Base-by-base conservation (phyloP, 2,329 filamentous ascomycete species). In the Alternaria incomplexa region DNA sequence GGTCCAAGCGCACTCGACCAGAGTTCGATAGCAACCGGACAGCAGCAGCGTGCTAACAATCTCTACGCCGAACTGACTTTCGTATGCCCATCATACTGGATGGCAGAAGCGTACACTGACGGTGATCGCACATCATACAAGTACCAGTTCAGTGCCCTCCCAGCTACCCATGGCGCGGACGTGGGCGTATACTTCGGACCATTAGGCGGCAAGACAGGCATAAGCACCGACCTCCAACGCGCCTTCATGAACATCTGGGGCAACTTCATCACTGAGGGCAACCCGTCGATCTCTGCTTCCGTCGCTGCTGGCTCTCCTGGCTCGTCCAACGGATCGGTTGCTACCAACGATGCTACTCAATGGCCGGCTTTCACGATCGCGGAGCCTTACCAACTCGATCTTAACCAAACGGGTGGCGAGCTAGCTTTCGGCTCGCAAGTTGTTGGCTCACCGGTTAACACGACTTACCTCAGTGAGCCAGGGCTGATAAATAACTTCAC, bases 11-110 rank as follows among this genome's bases (percentile, higher is more conserved):
- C 86, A 1, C 75, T 87, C 20, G 85, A 85, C 40, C 80, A 85
- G 44, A 85, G 83, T 20, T 78, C 80, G 28, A 80, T 81, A 32
- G 85, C 79, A 2, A 83, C 81, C 2, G 86, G 86, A 23, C 85
- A 86, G 69, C 86, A 88, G 64, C 86, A 89, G 68, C 81, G 83
- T 25, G 84, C 81, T 9, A 52, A 58, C 25, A 85, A 87, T 69
- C 83, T 88, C 51, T 85, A 84, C 64, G 85, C 83, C 45, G 87
- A 89, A 73, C 80, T 83, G 1, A 85, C 84, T 2, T 88, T 88
- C 63, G 79, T 85, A 46, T 89, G 87, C 70, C 83, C 86, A 0
- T 82, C 83, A 0, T 87, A 88, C 73, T 88, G 85, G 86, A 75
- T 88, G 58, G 82, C 83, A 3, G 79, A 83, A 36, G 85, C 84